phyloP scores from a whole-genome alignment of 306 rosid species.

The Quercus rubra region DNA sequence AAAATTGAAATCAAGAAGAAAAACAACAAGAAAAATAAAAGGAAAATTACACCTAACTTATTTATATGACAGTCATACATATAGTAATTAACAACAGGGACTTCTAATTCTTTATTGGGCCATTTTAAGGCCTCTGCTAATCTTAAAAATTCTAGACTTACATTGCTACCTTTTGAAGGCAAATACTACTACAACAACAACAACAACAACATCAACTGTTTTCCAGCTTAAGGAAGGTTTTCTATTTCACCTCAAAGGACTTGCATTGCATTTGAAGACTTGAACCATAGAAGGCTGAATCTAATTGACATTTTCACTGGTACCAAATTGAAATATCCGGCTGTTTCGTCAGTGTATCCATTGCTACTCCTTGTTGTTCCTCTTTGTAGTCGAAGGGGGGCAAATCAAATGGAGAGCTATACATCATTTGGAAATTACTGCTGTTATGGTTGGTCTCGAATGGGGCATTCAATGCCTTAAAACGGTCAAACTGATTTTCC shows the following conservation, averaged over 20 bases:
- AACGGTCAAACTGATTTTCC: constrained; percentile 50
- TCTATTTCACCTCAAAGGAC: constrained; percentile 12
- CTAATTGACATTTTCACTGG: constrained; percentile 22
- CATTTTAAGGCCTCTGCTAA: constrained; percentile 25
- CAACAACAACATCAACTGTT: neutral
- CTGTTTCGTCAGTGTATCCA: constrained; percentile 43
- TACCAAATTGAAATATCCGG: constrained; percentile 55
- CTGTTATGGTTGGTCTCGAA: constrained; percentile 42
- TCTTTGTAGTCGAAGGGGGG: constrained; percentile 50
- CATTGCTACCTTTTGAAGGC: constrained; percentile 23
- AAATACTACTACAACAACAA: constrained; percentile 16
- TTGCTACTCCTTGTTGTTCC: constrained; percentile 42
- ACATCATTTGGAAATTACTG: constrained; percentile 41
- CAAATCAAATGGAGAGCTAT: constrained; percentile 49
- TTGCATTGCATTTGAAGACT: constrained; percentile 4
- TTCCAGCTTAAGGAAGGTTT: constrained; percentile 20
- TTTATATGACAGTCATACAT: constrained; percentile 44
- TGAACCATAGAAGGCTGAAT: neutral
- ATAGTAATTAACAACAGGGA: constrained; percentile 3
- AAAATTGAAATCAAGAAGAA: neutral
- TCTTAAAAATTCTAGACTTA: constrained; percentile 34
- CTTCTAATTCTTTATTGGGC: constrained; percentile 34
- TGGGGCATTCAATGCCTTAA: constrained; percentile 40
- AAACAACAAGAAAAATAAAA: neutral
- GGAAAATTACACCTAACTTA: constrained; percentile 22